Evolutionary conservation across 2,329 filamentous ascomycete species (phyloP), one percentile per base, ranked within the genome.

Genomic region (Plenodomus biglobosus): DNA sequence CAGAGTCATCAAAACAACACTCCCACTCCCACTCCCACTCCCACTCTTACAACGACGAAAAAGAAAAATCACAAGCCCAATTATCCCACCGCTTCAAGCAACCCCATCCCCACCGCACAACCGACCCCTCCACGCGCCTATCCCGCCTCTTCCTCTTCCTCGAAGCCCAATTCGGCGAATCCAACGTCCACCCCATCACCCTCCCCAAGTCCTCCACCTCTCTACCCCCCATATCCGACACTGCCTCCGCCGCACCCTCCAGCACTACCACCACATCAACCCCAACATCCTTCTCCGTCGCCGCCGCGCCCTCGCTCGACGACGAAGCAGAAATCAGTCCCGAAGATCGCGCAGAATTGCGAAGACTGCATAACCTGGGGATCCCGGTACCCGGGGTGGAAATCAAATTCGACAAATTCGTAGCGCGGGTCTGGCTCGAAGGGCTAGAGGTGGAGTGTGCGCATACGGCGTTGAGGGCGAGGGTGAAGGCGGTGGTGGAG

Each of bases 111-210:
- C 90, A 95, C 71, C 82, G 86, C 11, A 81, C 87, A 38, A 74
- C 90, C 36, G 81, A 81, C 8, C 80, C 91, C 0, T 79, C 86
- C 38, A 90, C 95, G 60, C 87, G 90, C 35, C 84, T 97, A 35
- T 83, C 87, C 54, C 86, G 92, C 27, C 84, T 99, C 17, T 87
- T 95, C 74, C 89, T 96, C 84, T 96, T 99, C 77, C 85, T 99
- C 13, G 94, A 99, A 77, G 89, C 92, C 2, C 94, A 99, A 71
- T 99, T 99, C 67, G 94, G 94, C 53, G 79, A 84, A 24, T 86
- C 94, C 55, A 86, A 90, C 50, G 85, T 97, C 47, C 79, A 82
- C 0, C 91, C 92, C 3, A 88, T 97, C 57, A 81, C 85, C 18
- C 76, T 65, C 76, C 90, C 75, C 50, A 81, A 85, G 70, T 70